Percentiles rank a stretch among this genome's conserved stretches.
Evolutionary conservation across 2,329 filamentous ascomycete genomes (phyloP).

Genomic region (Xylariaceae sp.): DNA sequence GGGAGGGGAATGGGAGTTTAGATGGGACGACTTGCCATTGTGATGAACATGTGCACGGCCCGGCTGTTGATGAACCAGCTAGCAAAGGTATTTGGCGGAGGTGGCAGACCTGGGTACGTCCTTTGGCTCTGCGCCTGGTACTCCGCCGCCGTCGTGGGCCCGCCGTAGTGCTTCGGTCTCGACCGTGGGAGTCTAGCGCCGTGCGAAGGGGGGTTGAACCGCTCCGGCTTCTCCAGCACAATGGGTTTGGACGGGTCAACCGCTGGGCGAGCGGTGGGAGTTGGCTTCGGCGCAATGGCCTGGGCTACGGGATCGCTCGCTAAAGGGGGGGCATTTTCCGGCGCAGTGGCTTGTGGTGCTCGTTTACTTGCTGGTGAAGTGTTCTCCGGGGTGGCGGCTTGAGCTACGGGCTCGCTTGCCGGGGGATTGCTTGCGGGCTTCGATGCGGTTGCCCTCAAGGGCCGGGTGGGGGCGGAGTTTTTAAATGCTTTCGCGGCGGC

Average conservation of each 20-base stretch:
- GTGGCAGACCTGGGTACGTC: constrained; percentile 85
- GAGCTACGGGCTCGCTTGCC: constrained; percentile 6
- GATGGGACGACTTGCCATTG: constrained; percentile 55
- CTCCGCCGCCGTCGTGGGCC: constrained; percentile 61
- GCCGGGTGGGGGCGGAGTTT: constrained; percentile 23
- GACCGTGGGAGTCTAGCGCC: constrained; percentile 56
- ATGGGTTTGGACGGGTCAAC: constrained; percentile 48
- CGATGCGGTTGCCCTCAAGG: constrained; percentile 9
- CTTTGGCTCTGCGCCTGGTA: constrained; percentile 58
- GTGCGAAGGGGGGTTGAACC: constrained; percentile 90
- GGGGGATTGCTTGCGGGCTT: constrained; percentile 3
- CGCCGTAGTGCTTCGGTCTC: constrained; percentile 66
- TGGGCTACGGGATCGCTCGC: constrained; percentile 7
- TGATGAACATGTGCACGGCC: constrained; percentile 73
- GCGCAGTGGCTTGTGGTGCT: too few relatives aligned
- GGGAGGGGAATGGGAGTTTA: background rate
- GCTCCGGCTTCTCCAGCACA: constrained; percentile 78
- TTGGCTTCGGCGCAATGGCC: constrained; percentile 7
- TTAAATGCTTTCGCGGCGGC: constrained; percentile 19
- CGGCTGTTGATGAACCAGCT: constrained; percentile 79
- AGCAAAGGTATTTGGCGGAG: constrained; percentile 73
- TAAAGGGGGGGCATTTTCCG: background rate
- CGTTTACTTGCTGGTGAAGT: too few relatives aligned
- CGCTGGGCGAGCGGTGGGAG: constrained; percentile 10
- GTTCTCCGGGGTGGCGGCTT: background rate